phyloP scores from a whole-genome alignment of 2,329 filamentous ascomycete species.

The Verticillium longisporum region DNA sequence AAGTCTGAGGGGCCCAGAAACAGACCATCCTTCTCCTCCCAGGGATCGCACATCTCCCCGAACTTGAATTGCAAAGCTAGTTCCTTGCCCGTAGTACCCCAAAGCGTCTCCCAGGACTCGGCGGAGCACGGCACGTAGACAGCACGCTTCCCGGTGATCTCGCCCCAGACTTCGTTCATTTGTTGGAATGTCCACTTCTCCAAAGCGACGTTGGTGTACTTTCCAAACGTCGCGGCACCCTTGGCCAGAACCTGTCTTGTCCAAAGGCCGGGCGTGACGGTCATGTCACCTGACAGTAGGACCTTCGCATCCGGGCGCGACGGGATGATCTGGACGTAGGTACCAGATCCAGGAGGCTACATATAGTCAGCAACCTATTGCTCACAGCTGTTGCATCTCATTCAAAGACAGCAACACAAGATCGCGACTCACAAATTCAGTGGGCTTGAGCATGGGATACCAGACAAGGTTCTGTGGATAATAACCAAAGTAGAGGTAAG shows the following conservation, averaged over 20 bases:
- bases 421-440: not conserved
- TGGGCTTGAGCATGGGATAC: constrained; percentile 3
- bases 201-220: constrained; percentile 16
- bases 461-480: constrained; percentile 25
- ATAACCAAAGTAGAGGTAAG: constrained; percentile 28
- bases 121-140: constrained; percentile 11
- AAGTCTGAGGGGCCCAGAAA: constrained; percentile 12
- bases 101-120: constrained; percentile 12
- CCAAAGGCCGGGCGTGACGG: constrained; percentile 17
- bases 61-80: constrained; percentile 16
- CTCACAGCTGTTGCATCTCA: too few species aligned
- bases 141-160: constrained; percentile 15
- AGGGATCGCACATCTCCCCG: constrained; percentile 15
- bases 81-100: constrained; percentile 14
- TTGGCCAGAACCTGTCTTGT: constrained; percentile 13
- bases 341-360: constrained; percentile 7
- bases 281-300: constrained; percentile 16
- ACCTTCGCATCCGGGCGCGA: constrained; percentile 13
- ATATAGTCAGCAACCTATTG: too few species aligned
- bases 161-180: constrained; percentile 15
- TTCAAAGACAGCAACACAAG: not conserved
- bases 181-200: constrained; percentile 16
- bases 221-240: constrained; percentile 9
- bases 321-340: constrained; percentile 14
- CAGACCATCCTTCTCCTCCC: constrained; percentile 10